These are phyloP conservation scores for Cyclotella atomus DNA, from an alignment of 108 stramenopile genomes.

Conservation along the genomic window DNA sequence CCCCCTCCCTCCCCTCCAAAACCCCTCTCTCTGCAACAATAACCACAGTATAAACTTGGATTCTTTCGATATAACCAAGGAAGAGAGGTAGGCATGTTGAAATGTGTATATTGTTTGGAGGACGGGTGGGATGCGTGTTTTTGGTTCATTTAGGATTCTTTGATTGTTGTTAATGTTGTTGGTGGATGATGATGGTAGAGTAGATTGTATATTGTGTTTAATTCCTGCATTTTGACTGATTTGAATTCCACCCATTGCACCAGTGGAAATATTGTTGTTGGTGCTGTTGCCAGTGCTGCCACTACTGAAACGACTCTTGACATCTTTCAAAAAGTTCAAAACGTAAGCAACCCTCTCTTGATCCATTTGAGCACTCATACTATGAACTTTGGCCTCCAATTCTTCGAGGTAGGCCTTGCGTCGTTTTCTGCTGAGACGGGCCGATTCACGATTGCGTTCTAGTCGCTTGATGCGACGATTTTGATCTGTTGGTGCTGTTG, in stretches of 20 bases:
- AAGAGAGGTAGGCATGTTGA: conserved; percentile 74
- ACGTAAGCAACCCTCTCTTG: conserved; percentile 76
- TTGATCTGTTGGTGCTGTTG: conserved; percentile 6
- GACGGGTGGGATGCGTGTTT: conserved; percentile 20
- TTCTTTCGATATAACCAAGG: conserved; percentile 72
- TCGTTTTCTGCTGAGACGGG: conserved; percentile 86
- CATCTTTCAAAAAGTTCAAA: conserved; percentile 20
- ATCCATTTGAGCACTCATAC: conserved; percentile 79
- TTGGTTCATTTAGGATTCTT: neutral
- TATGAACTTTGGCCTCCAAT: conserved; percentile 80
- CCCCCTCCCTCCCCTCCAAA: conserved; percentile 83
- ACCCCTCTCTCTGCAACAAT: conserved; percentile 82
- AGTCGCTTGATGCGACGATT: conserved; percentile 80
- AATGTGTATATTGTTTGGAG: conserved; percentile 66
- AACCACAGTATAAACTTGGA: conserved; percentile 89
- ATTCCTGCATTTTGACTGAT: neutral
- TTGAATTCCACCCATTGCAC: neutral
- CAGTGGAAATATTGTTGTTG: conserved; percentile 11
- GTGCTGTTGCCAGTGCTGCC: conserved; percentile 28
- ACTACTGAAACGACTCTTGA: conserved; percentile 40
- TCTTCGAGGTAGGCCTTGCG: conserved; percentile 96
- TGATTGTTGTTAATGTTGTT: neutral
- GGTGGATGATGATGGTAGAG: neutral
- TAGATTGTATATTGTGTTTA: neutral
- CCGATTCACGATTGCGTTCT: conserved; percentile 95